Evolutionary conservation across 345 rosid species (phyloP), one percentile per base, ranked within the genome.

Genomic region (Fremontodendron californicum): DNA sequence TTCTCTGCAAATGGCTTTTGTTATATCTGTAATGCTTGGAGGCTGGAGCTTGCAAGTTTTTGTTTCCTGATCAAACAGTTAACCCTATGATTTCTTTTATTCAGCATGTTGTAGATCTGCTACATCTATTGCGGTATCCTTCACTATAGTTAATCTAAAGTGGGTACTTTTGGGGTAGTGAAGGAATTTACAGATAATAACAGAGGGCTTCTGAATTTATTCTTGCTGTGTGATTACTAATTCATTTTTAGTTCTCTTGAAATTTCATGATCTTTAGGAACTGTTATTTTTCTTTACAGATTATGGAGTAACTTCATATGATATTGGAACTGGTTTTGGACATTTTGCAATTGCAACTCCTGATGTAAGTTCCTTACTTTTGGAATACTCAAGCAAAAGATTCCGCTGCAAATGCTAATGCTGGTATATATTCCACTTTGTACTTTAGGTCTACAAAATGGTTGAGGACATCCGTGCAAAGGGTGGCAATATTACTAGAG

Each of bases 321-420:
- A 93, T 43, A 92, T 96, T 78, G 99, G 99, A 84, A 85, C 89
- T 81, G 97, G 99, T 13, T 93, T 93, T 78, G 98, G 98, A 64
- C 99, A 96, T 89, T 96, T 96, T 82, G 97, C 91, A 25, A 92
- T 96, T 79, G 86, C 94, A 31, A 91, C 99, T 69, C 81, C 83
- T 75, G 98, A 93, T 92, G 99, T 92, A 78, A 86, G 90, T 74
- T 25, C 1, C 35, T 4, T 61, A 39, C 40, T 39, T 6, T 43
- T 21, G 29, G 31, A 29, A 54, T 13, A 3, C 31, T 68, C 27
- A 18, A 49, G 29, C 65, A 51, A 55, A 11, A 2, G 6, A 2
- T 70, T 75, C 74, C 74, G 27, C 27, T 23, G 70, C 15, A 8
- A 69, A 18, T 25, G 64, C 13, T 45, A 45, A n/a, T 81, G 43